Evolutionary conservation across 1,284 basidiomycete species (phyloP).

Genomic region (Ceratobasidium sp.): DNA sequence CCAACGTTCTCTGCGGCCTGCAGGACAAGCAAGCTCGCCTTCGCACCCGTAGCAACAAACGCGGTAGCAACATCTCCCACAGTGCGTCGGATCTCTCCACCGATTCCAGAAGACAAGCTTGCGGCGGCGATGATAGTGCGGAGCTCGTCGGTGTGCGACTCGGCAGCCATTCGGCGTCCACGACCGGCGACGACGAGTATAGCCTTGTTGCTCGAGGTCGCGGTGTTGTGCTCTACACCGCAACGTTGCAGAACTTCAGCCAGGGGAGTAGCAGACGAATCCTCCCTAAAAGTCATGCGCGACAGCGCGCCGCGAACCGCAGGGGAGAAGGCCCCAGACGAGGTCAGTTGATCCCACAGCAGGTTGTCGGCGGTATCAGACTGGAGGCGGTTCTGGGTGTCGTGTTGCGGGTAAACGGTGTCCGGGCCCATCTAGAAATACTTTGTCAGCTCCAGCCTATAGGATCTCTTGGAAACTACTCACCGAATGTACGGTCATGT

Average conservation of each 20-base stretch:
- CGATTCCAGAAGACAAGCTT: constrained; percentile 70
- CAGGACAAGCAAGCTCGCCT: constrained; percentile 73
- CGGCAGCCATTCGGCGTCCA: constrained; percentile 54
- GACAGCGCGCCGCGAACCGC: constrained; percentile 57
- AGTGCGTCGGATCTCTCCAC: constrained; percentile 60
- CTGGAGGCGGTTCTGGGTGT: constrained; percentile 69
- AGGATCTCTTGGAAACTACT: constrained; percentile 36
- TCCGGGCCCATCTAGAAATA: constrained; percentile 60
- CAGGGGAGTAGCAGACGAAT: constrained; percentile 65
- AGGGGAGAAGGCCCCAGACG: constrained; percentile 51
- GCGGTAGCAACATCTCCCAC: constrained; percentile 58
- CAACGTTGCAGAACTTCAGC: constrained; percentile 61
- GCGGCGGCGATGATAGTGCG: constrained; percentile 53
- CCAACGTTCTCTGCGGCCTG: constrained; percentile 60
- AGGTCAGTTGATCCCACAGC: constrained; percentile 68
- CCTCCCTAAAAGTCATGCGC: constrained; percentile 67
- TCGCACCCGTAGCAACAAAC: constrained; percentile 62
- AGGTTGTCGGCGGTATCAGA: constrained; percentile 80
- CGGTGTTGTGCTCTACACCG: constrained; percentile 46
- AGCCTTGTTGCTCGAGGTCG: constrained; percentile 56
- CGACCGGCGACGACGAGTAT: constrained; percentile 61
- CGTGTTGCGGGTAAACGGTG: constrained; percentile 72
- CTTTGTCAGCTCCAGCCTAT: constrained; percentile 6
- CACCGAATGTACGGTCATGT: constrained; percentile 62
- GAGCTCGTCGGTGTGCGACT: constrained; percentile 54